A percentile compares a stretch with the other conserved stretches of the same genome.
phyloP scores from a whole-genome alignment of 2,329 filamentous ascomycete genomes.

The Trichoderma sp. region DNA sequence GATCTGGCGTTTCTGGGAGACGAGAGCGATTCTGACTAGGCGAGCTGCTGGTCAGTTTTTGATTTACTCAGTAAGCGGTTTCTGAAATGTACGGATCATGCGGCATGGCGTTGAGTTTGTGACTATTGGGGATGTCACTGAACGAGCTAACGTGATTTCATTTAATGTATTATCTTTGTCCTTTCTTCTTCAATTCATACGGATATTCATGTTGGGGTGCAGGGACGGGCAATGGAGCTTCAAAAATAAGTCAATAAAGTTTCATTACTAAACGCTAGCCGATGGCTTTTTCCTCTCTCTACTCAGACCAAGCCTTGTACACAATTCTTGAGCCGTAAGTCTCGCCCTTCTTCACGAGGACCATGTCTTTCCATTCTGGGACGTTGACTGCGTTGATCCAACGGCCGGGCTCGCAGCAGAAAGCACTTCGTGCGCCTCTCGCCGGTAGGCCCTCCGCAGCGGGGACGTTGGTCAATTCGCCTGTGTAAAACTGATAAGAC shows the following conservation, averaged over 20 bases:
- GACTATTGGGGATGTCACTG: background rate
- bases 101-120: background rate
- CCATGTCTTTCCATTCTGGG: slow-evolving; percentile 75
- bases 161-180: background rate
- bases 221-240: background rate
- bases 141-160: background rate
- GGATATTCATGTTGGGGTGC: background rate
- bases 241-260: background rate
- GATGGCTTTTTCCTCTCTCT: slow-evolving; percentile 56
- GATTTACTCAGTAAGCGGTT: background rate
- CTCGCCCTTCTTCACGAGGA: slow-evolving; percentile 80
- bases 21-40: slow-evolving; percentile 65
- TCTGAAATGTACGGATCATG: background rate
- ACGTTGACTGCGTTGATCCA: slow-evolving; percentile 89
- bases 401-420: slow-evolving; percentile 90
- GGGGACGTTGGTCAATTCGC: slow-evolving; percentile 78
- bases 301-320: slow-evolving; percentile 82
- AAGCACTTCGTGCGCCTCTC: slow-evolving; percentile 69
- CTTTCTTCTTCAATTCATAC: background rate
- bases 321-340: slow-evolving; percentile 79
- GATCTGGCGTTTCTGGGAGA: slow-evolving; percentile 68
- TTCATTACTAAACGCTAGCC: background rate
- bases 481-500: slow-evolving; percentile 96
- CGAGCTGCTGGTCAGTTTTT: slow-evolving; percentile 13
- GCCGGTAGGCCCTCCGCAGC: slow-evolving; percentile 63